Evolutionary conservation across 2,329 filamentous ascomycete species (phyloP).

Genomic region (Apiospora koreana): DNA sequence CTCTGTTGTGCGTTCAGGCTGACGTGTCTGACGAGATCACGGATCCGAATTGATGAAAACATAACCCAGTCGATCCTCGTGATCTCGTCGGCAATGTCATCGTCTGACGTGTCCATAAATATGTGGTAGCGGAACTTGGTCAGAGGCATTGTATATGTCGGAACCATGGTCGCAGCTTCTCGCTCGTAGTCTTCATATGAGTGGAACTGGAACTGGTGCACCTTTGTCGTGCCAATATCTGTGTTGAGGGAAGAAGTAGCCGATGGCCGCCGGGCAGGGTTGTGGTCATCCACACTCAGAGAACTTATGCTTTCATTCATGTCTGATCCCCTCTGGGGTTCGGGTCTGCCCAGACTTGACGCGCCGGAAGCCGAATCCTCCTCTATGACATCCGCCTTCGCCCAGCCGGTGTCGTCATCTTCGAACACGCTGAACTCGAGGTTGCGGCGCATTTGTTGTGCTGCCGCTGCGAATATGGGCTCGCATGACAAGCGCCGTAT

Average conservation of each 20-base stretch:
- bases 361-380: slow-evolving; percentile 23
- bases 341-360: slow-evolving; percentile 23
- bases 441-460: slow-evolving; percentile 80
- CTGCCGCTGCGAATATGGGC: slow-evolving; percentile 80
- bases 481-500: slow-evolving; percentile 73
- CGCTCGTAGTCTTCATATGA: slow-evolving; percentile 78
- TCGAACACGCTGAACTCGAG: slow-evolving; percentile 72
- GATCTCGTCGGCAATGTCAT: slow-evolving; percentile 85
- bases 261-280: slow-evolving; percentile 40
- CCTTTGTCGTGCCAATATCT: slow-evolving; percentile 37
- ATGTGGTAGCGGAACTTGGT: slow-evolving; percentile 87
- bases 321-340: slow-evolving; percentile 30
- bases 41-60: slow-evolving; percentile 91
- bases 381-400: slow-evolving; percentile 69
- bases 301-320: slow-evolving; percentile 48
- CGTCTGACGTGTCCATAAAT: slow-evolving; percentile 84
- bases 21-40: slow-evolving; percentile 90
- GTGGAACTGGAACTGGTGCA: slow-evolving; percentile 57
- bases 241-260: slow-evolving; percentile 46
- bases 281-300: slow-evolving; percentile 47
- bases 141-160: slow-evolving; percentile 68
- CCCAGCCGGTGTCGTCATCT: slow-evolving; percentile 93
- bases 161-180: slow-evolving; percentile 71
- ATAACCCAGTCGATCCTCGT: slow-evolving; percentile 98
- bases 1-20: slow-evolving; percentile 71